phyloP scores from a whole-genome alignment of 306 rosid species.

The Cyamopsis tetragonoloba region DNA sequence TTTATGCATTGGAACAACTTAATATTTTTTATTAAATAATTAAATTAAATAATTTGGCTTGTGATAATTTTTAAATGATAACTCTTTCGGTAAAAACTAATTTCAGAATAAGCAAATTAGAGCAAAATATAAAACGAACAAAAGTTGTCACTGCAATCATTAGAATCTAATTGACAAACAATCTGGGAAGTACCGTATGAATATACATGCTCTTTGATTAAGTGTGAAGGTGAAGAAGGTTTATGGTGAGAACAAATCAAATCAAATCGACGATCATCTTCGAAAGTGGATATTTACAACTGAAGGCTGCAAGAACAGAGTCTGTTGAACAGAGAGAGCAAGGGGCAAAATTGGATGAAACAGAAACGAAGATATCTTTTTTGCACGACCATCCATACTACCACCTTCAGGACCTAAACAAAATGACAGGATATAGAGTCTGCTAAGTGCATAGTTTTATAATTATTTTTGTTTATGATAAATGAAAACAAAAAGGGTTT shows the following conservation, averaged over 20 bases:
- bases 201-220: slow-evolving; percentile 28
- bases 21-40: no score
- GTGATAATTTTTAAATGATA: no score
- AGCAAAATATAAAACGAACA: slow-evolving; percentile 6
- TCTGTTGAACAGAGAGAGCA: slow-evolving; percentile 86
- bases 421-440: not conserved
- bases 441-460: not conserved
- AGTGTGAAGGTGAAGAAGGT: not conserved
- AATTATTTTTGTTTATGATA: no score
- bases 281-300: slow-evolving; percentile 92
- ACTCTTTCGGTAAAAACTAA: no score
- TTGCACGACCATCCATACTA: slow-evolving; percentile 69
- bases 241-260: slow-evolving; percentile 2
- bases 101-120: no score
- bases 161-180: slow-evolving; percentile 1
- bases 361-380: slow-evolving; percentile 71
- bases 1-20: no score
- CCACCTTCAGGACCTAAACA: slow-evolving; percentile 91
- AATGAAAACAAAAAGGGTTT: no score
- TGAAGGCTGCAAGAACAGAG: slow-evolving; percentile 62
- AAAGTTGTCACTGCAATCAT: slow-evolving; percentile 1
- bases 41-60: no score
- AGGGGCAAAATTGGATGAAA: slow-evolving; percentile 92
- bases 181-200: slow-evolving; percentile 3
- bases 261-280: slow-evolving; percentile 40